Base-by-base conservation (phyloP, 108 stramenopile species). In the Stephanodiscus triporus region DNA sequence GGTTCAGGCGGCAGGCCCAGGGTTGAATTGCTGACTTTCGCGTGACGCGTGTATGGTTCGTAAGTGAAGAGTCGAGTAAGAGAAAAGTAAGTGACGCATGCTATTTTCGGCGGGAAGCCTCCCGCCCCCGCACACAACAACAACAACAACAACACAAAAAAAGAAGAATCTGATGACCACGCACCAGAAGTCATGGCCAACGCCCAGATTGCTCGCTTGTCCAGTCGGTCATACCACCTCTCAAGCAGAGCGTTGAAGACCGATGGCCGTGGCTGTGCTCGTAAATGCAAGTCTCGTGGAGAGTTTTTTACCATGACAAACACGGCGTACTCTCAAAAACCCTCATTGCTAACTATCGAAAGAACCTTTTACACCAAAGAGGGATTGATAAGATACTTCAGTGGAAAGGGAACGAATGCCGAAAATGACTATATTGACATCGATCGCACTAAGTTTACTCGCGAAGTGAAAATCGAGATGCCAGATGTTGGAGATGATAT, bases 401-500 rank as follows among this genome's bases (percentile, higher is more conserved):
- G 16, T 34, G 58, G 58, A 0, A 59, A 27, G 36, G 37, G 29
- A 38, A 59, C 22, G 26, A 63, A 63, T 70, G n/a, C n/a, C n/a
- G 70, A 29, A 4, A 23, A 70, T 48, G 56, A 48, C 13, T 36
- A n/a, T n/a, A 60, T 32, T 0, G 73, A 63, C 9, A 22, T 47
- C 30, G 70, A 70, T 34, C 47, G 27, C 13, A 54, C 43, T 9
- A 75, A 78, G 48, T 79, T 73, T 50, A 79, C 73, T 38, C 66
- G 75, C 38, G 77, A 83, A 45, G 50, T 78, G 36, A 69, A 83
- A 73, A 58, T 83, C 51, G 30, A 32, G 23, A 78, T 83, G 82
- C 73, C 73, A 26, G 66, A 73, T 57, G 20, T 80, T 45, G 68
- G 63, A 30, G 72, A 61, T 56, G 58, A 69, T 45, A 32, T 47